Evolutionary conservation across 2,329 filamentous ascomycete genomes (phyloP).

Genomic region (Bisporella sp.): DNA sequence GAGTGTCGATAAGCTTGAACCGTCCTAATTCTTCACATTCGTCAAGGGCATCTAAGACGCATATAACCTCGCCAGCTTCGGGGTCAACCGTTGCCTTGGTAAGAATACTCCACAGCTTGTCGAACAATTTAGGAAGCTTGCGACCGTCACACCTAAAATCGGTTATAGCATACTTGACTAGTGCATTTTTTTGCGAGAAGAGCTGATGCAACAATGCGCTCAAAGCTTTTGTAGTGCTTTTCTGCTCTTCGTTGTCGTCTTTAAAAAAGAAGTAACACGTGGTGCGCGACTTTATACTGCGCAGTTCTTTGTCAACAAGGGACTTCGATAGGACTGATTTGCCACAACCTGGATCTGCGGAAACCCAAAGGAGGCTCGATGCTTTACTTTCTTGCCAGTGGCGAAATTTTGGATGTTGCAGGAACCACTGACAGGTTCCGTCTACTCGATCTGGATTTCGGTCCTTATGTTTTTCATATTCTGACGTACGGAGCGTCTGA

Average conservation of each 20-base stretch:
- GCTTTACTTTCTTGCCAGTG: too few species aligned
- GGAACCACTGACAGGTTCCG: too few species aligned
- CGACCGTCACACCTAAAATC: constrained; percentile 21
- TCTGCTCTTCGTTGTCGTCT: constrained; percentile 27
- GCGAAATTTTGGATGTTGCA: too few species aligned
- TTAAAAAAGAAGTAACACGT: too few species aligned
- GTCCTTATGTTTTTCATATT: too few species aligned
- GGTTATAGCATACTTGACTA: constrained; percentile 29
- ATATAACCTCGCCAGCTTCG: constrained; percentile 23
- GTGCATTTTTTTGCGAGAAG: constrained; percentile 23
- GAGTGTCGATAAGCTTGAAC: neutral
- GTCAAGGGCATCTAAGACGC: constrained; percentile 35
- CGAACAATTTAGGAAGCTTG: constrained; percentile 16
- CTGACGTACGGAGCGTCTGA: too few species aligned
- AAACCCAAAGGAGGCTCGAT: too few species aligned
- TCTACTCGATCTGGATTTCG: too few species aligned
- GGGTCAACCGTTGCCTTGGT: constrained; percentile 20
- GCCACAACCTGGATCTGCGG: too few species aligned
- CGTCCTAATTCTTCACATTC: constrained; percentile 16
- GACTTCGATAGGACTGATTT: too few species aligned
- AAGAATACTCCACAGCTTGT: constrained; percentile 30
- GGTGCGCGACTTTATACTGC: too few species aligned
- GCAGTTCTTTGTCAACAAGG: too few species aligned
- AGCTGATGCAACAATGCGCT: constrained; percentile 36
- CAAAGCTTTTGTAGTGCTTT: constrained; percentile 29